Evolutionary conservation across 495 filamentous ascomycete genomes (phyloP).

Genomic region (Opeltia flavorubescens): DNA sequence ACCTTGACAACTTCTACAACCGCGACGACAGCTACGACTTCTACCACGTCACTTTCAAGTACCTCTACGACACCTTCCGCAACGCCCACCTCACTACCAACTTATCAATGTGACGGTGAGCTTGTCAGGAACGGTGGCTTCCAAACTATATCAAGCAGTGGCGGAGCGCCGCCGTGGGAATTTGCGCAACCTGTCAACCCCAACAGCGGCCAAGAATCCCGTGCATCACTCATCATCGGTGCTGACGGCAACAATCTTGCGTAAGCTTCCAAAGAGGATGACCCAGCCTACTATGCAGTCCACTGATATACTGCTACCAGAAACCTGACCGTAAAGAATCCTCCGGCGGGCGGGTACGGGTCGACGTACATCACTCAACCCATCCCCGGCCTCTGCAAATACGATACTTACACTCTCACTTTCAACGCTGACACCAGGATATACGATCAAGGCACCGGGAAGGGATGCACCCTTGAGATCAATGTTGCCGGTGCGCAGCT

Average conservation of each 20-base stretch:
- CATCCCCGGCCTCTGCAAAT: slow-evolving; percentile 1
- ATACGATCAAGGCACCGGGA: too few species aligned
- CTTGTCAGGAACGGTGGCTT: slow-evolving; percentile 2
- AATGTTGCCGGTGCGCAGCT: background rate
- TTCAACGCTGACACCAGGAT: background rate
- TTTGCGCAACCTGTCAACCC: background rate
- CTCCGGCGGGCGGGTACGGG: background rate
- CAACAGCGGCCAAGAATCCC: background rate
- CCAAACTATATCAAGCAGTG: background rate
- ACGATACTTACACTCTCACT: background rate
- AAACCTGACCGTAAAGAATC: background rate
- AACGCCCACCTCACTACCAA: too few species aligned
- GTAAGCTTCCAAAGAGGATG: too few species aligned
- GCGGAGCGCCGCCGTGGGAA: background rate
- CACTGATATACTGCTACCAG: background rate
- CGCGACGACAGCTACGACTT: background rate
- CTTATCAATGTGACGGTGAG: background rate
- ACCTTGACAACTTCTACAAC: background rate
- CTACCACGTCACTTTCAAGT: background rate
- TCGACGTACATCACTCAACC: background rate
- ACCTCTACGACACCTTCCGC: background rate
- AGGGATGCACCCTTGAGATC: too few species aligned
- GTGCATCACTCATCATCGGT: background rate
- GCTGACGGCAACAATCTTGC: background rate
- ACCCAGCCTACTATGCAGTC: too few species aligned